Conservation (phyloP, 1,139 yeast genomes). For the Geotrichum klebahnii region DNA sequence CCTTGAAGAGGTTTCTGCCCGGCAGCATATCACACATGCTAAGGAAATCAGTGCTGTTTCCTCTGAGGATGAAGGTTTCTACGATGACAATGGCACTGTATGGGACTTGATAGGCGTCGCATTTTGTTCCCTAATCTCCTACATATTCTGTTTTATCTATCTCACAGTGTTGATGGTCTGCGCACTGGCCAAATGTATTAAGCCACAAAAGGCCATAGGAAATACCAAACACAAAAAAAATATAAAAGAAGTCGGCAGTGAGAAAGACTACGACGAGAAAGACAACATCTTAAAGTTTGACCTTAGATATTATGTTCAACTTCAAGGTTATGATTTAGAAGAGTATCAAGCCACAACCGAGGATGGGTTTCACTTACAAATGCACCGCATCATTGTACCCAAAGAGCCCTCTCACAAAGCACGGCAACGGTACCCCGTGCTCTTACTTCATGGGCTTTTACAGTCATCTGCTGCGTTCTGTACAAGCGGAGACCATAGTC, state of each 20-base stretch:
- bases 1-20: background rate
- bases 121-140: background rate
- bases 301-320: constrained; percentile 60
- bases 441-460: constrained; percentile 78
- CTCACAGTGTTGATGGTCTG: background rate
- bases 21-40: background rate
- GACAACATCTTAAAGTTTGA: no score
- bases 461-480: constrained; percentile 84
- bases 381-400: constrained; percentile 61
- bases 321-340: constrained; percentile 56
- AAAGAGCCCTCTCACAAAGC: constrained; percentile 40
- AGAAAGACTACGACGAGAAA: background rate
- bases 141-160: background rate
- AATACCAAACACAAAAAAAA: no score
- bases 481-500: constrained; percentile 68
- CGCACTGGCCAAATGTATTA: background rate
- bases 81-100: background rate
- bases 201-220: background rate
- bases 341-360: constrained; percentile 60
- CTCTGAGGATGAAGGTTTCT: background rate
- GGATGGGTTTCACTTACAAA: constrained; percentile 70
- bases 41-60: background rate
- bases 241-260: background rate
- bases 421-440: constrained; percentile 49
- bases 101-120: background rate